A percentile compares a stretch with the other conserved stretches of the same genome.
Evolutionary conservation across 2,329 filamentous ascomycete species (phyloP).

Genomic region (Mollisia scopiformis): DNA sequence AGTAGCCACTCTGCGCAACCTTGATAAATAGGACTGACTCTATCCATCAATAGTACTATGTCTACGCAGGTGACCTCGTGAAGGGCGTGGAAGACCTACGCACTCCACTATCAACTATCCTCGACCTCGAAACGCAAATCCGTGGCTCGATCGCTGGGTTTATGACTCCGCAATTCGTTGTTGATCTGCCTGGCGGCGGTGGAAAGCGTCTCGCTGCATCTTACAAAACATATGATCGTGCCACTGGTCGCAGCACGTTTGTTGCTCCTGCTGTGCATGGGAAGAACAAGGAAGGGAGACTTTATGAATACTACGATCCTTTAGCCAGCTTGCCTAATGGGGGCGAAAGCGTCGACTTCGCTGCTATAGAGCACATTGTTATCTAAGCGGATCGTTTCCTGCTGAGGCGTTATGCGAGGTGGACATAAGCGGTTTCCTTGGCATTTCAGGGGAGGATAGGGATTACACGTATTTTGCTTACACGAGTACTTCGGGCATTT

Average conservation of each 20-base stretch:
- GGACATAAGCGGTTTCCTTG: no score
- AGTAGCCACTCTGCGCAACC: constrained; percentile 30
- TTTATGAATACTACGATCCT: constrained; percentile 63
- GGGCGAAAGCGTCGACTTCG: neutral
- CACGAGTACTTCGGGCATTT: no score
- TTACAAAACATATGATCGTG: constrained; percentile 54
- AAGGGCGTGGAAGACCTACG: constrained; percentile 62
- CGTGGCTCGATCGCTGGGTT: constrained; percentile 65
- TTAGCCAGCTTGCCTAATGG: constrained; percentile 5
- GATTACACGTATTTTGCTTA: no score
- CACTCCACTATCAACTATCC: constrained; percentile 60
- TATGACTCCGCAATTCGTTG: constrained; percentile 63
- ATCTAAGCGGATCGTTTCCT: neutral
- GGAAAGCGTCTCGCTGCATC: constrained; percentile 63
- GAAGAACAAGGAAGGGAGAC: constrained; percentile 45
- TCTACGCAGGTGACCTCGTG: constrained; percentile 69
- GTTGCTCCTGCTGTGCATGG: constrained; percentile 56
- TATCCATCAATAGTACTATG: constrained; percentile 54
- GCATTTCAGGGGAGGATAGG: no score
- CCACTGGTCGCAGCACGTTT: constrained; percentile 57
- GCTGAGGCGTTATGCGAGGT: neutral
- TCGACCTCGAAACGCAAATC: constrained; percentile 59
- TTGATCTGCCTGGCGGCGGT: constrained; percentile 65
- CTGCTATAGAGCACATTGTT: neutral
- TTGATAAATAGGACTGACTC: neutral